phyloP scores from a whole-genome alignment of 495 filamentous ascomycete species.

The Hypoxylon crocopeplum region DNA sequence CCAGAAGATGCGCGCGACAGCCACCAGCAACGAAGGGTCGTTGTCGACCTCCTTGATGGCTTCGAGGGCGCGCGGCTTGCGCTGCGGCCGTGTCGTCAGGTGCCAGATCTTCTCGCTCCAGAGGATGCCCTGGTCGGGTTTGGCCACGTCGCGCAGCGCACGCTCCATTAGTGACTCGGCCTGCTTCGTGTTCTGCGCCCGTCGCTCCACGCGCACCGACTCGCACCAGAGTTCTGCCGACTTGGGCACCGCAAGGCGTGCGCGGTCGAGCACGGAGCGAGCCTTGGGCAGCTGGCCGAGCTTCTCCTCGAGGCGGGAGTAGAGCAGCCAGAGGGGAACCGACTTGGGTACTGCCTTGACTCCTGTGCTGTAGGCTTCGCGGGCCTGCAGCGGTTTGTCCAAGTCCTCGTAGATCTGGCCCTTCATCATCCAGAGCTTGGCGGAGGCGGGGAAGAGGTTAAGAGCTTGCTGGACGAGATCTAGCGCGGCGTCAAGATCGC shows the following conservation, averaged over 20 bases:
- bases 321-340: conserved; percentile 87
- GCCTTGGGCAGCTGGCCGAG: conserved; percentile 86
- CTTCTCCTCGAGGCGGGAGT: conserved; percentile 85
- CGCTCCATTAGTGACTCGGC: conserved; percentile 91
- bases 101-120: conserved; percentile 96
- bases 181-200: conserved; percentile 81
- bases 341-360: conserved; percentile 85
- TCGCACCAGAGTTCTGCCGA: conserved; percentile 87
- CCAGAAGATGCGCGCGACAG: conserved; percentile 64
- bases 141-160: conserved; percentile 89
- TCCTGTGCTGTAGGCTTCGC: conserved; percentile 89
- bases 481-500: conserved; percentile 78
- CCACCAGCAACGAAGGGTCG: conserved; percentile 79
- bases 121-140: conserved; percentile 74
- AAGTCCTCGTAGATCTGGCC: conserved; percentile 92
- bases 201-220: conserved; percentile 86
- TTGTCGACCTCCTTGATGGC: conserved; percentile 97
- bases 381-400: conserved; percentile 78
- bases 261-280: conserved; percentile 88
- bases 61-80: conserved; percentile 87
- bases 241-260: conserved; percentile 84
- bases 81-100: conserved; percentile 87
- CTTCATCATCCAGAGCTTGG: conserved; percentile 98
- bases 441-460: conserved; percentile 81
- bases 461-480: conserved; percentile 88